These are phyloP conservation scores for Sordariomycetes sp. DNA, from an alignment of 2,329 filamentous ascomycete species.

Conservation along the genomic window DNA sequence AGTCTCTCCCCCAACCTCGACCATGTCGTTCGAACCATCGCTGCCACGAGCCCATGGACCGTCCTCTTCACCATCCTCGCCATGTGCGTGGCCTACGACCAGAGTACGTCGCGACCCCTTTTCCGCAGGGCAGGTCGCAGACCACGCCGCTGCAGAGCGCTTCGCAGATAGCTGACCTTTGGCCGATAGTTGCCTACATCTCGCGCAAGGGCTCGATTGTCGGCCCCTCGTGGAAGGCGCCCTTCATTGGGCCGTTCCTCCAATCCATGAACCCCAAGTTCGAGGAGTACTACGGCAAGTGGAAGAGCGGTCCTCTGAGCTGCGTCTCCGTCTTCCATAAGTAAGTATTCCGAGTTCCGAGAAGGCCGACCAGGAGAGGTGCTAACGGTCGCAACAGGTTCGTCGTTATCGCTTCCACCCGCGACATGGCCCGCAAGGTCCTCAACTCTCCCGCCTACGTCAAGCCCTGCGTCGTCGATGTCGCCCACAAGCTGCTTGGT, in stretches of 20 bases:
- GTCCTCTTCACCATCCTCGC: slow-evolving; percentile 62
- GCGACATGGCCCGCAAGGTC: slow-evolving; percentile 92
- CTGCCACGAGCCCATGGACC: slow-evolving; percentile 50
- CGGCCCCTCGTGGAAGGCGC: slow-evolving; percentile 66
- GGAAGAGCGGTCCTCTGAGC: slow-evolving; percentile 82
- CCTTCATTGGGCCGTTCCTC: slow-evolving; percentile 92
- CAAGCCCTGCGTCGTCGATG: slow-evolving; percentile 94
- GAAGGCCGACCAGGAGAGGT: not conserved
- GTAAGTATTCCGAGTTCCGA: slow-evolving; percentile 37
- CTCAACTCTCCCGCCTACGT: slow-evolving; percentile 90
- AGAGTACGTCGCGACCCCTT: slow-evolving; percentile 53
- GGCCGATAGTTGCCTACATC: slow-evolving; percentile 59
- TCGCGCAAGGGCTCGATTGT: slow-evolving; percentile 67
- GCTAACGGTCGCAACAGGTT: slow-evolving; percentile 48
- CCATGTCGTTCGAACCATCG: slow-evolving; percentile 42
- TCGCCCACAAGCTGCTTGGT: slow-evolving; percentile 86
- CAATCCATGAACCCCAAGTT: slow-evolving; percentile 89
- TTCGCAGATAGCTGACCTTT: not conserved
- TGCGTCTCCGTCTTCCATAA: slow-evolving; percentile 99
- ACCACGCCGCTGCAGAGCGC: slow-evolving; percentile 5
- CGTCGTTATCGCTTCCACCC: slow-evolving; percentile 89
- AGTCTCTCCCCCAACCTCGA: slow-evolving; percentile 47
- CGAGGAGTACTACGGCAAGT: slow-evolving; percentile 83
- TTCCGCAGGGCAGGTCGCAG: not conserved
- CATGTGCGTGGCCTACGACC: slow-evolving; percentile 74